Percentiles rank a stretch among this genome's conserved stretches.
phyloP scores from a whole-genome alignment of 495 filamentous ascomycete species.

The Achaetomiella virescens region DNA sequence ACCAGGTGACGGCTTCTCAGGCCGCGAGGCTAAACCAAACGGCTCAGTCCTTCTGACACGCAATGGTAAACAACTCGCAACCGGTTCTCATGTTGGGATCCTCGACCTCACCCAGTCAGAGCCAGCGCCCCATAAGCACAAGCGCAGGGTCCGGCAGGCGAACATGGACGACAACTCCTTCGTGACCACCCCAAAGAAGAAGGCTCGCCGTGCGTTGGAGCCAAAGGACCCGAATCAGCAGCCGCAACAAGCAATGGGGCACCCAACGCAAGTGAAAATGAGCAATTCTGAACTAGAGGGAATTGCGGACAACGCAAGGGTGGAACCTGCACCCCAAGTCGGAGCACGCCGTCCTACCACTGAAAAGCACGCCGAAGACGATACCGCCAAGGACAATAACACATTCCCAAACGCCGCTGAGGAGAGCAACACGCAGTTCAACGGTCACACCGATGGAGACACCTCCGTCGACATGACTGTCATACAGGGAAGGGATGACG shows the following conservation, averaged over 20 bases:
- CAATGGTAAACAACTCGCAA: slow-evolving; percentile 3
- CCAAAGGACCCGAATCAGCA: background rate
- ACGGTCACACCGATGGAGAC: too few relatives aligned
- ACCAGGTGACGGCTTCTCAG: slow-evolving; percentile 24
- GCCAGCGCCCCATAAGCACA: background rate
- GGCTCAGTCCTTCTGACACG: slow-evolving; percentile 10
- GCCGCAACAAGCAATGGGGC: background rate
- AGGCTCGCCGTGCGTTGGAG: background rate
- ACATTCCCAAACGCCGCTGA: background rate
- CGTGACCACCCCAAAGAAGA: background rate
- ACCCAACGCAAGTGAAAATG: background rate
- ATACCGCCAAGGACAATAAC: background rate
- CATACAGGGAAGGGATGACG: background rate
- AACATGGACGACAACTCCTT: slow-evolving; percentile 15
- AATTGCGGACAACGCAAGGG: too few relatives aligned
- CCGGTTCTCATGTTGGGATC: slow-evolving; percentile 1
- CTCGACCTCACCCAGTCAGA: slow-evolving; percentile 19
- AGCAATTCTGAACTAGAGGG: background rate
- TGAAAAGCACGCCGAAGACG: background rate
- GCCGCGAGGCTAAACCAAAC: slow-evolving; percentile 18
- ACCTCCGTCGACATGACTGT: background rate
- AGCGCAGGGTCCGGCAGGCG: background rate
- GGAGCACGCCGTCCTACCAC: too few relatives aligned
- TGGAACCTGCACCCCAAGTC: background rate
- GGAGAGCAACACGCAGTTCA: too few relatives aligned